Conservation (phyloP, 495 filamentous ascomycete genomes). For the Aspergillus baeticus region DNA sequence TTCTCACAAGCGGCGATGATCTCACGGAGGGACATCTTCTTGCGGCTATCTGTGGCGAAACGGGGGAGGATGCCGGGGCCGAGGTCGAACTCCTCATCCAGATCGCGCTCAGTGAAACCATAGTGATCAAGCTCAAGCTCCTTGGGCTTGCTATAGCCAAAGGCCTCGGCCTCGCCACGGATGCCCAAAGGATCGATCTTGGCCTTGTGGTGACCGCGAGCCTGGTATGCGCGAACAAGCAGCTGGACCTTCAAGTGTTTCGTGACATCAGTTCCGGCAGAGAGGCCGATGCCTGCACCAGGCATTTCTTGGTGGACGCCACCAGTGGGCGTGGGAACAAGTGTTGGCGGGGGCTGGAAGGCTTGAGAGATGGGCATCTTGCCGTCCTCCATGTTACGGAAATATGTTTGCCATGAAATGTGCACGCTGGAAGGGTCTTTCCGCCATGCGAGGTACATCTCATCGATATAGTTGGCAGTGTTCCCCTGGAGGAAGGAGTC, state of each 20-base stretch:
- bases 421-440: slow-evolving; percentile 90
- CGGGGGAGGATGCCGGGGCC: slow-evolving; percentile 95
- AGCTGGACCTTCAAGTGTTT: slow-evolving; percentile 99
- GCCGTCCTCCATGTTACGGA: slow-evolving; percentile 97
- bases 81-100: slow-evolving; percentile 87
- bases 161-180: slow-evolving; percentile 77
- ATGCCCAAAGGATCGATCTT: slow-evolving; percentile 96
- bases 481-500: slow-evolving; percentile 94
- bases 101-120: slow-evolving; percentile 89
- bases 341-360: slow-evolving; percentile 90
- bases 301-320: slow-evolving; percentile 76
- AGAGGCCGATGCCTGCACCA: slow-evolving; percentile 62
- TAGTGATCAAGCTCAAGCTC: slow-evolving; percentile 93
- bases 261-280: slow-evolving; percentile 78
- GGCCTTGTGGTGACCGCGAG: slow-evolving; percentile 96
- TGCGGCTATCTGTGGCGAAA: slow-evolving; percentile 80
- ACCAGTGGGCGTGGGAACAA: slow-evolving; percentile 76
- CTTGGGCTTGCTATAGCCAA: slow-evolving; percentile 84
- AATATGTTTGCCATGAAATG: slow-evolving; percentile 99
- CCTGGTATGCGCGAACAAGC: slow-evolving; percentile 94
- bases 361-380: slow-evolving; percentile 96
- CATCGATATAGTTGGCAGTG: slow-evolving; percentile 97
- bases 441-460: slow-evolving; percentile 99
- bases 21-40: slow-evolving; percentile 95
- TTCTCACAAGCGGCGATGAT: slow-evolving; percentile 91